Conservation (phyloP, 2,329 filamentous ascomycete species). For the Phaeomoniella chlamydospora region DNA sequence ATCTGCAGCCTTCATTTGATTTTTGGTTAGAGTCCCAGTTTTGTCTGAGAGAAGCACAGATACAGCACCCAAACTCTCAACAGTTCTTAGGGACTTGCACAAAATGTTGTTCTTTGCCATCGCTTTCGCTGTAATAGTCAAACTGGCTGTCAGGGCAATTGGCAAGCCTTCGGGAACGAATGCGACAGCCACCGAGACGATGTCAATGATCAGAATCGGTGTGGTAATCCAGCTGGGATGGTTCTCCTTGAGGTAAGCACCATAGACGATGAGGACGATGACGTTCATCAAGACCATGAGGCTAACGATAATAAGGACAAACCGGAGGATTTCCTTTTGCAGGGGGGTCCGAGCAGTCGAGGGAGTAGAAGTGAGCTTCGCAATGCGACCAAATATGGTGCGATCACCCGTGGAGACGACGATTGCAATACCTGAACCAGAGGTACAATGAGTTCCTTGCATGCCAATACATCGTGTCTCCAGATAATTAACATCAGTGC, state of each 20-base stretch:
- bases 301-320: constrained; percentile 54
- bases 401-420: constrained; percentile 56
- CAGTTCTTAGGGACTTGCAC: constrained; percentile 67
- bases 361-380: constrained; percentile 55
- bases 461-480: constrained; percentile 64
- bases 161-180: constrained; percentile 65
- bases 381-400: constrained; percentile 64
- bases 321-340: constrained; percentile 58
- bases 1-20: constrained; percentile 60
- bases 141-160: constrained; percentile 52
- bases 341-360: constrained; percentile 54
- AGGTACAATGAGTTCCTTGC: constrained; percentile 66
- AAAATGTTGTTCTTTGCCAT: constrained; percentile 66
- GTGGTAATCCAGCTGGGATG: constrained; percentile 61
- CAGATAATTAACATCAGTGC: constrained; percentile 58
- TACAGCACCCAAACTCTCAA: constrained; percentile 60
- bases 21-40: constrained; percentile 46
- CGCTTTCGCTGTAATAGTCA: constrained; percentile 63
- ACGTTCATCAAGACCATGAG: constrained; percentile 38
- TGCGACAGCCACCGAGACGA: constrained; percentile 57
- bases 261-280: constrained; percentile 54
- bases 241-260: constrained; percentile 50
- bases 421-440: constrained; percentile 50
- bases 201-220: constrained; percentile 55
- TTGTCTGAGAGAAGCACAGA: constrained; percentile 66